These are phyloP conservation scores for Casuarina equisetifolia DNA, from an alignment of 306 rosid genomes.

Conservation along the genomic window DNA sequence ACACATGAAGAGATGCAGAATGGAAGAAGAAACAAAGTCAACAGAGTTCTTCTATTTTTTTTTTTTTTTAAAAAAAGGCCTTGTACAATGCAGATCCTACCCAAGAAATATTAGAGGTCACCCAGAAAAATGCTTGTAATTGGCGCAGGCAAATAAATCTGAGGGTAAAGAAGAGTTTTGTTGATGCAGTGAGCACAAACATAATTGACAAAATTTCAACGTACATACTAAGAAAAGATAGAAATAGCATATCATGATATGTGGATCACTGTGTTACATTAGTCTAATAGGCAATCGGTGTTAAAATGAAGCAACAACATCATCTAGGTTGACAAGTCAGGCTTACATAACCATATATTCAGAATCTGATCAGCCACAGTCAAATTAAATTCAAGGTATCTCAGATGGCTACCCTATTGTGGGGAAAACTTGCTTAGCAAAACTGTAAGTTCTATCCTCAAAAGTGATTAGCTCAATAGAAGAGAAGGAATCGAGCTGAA, in stretches of 20 bases:
- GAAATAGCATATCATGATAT: background rate
- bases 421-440: constrained; percentile 8
- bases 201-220: background rate
- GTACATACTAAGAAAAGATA: background rate
- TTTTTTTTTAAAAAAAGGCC: background rate
- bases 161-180: background rate
- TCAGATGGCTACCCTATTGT: background rate
- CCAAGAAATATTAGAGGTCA: background rate
- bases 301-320: background rate
- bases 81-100: background rate
- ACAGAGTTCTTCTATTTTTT: background rate
- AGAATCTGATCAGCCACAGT: background rate
- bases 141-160: background rate
- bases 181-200: background rate
- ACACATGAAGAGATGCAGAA: background rate
- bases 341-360: background rate
- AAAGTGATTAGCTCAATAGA: constrained; percentile 11
- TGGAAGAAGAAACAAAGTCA: background rate
- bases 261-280: background rate
- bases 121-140: background rate
- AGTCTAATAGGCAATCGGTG: background rate
- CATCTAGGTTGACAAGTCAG: background rate
- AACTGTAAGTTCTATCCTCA: constrained; percentile 2
- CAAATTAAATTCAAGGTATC: constrained; percentile 6
- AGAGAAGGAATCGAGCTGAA: constrained; percentile 6